Conservation (phyloP, 163 green algal species). For the Trebouxiophyceae sp. region DNA sequence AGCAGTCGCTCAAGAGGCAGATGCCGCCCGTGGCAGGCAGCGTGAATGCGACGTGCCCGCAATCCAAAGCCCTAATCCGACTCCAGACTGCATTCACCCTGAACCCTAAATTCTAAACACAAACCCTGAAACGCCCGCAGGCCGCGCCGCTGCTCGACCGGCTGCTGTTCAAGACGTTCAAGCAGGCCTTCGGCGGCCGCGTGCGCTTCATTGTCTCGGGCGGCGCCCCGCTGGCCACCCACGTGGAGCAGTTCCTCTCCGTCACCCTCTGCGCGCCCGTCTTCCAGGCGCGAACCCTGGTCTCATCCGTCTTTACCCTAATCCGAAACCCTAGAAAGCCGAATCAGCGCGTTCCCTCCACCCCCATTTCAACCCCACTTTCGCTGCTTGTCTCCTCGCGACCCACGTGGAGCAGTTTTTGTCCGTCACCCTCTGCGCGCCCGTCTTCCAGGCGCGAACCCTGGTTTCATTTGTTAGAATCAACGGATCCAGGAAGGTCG, state of each 20-base stretch:
- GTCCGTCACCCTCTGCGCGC: slow-evolving; percentile 77
- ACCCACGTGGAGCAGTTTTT: slow-evolving; percentile 73
- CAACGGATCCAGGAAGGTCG: too few species aligned
- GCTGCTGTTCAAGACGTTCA: slow-evolving; percentile 42
- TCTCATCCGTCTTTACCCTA: not conserved
- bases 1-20: too few species aligned
- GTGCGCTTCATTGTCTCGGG: slow-evolving; percentile 51
- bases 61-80: too few species aligned
- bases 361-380: too few species aligned
- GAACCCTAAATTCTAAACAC: too few species aligned
- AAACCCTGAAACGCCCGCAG: too few species aligned
- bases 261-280: slow-evolving; percentile 84
- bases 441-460: slow-evolving; percentile 86
- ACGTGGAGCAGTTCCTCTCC: slow-evolving; percentile 76
- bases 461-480: too few species aligned
- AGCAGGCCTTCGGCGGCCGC: slow-evolving; percentile 36
- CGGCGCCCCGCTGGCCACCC: slow-evolving; percentile 44
- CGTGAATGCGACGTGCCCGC: too few species aligned
- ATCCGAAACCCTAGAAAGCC: not conserved
- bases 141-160: slow-evolving; percentile 35
- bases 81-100: too few species aligned
- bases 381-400: too few species aligned
- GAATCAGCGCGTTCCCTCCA: not conserved
- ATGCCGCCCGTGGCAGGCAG: too few species aligned
- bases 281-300: slow-evolving; percentile 64